Conservation (phyloP, 208 protist species). For the Angomonas deanei region DNA sequence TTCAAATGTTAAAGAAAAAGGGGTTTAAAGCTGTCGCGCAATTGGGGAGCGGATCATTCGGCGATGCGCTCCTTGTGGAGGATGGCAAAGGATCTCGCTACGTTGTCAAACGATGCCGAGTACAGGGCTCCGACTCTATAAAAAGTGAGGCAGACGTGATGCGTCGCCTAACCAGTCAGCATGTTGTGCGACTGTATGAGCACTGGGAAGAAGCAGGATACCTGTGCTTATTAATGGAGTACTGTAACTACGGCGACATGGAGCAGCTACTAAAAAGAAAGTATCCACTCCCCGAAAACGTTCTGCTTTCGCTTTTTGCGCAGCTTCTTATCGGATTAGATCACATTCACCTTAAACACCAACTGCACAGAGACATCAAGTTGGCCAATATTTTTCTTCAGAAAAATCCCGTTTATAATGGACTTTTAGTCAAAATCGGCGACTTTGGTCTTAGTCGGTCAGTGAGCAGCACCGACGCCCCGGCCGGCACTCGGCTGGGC, state of each 20-base stretch:
- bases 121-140: neutral
- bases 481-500: slow-evolving; percentile 32
- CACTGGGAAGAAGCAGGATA: slow-evolving; percentile 43
- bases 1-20: neutral
- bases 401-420: neutral
- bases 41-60: slow-evolving; percentile 30
- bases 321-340: slow-evolving; percentile 69
- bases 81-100: slow-evolving; percentile 7
- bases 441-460: slow-evolving; percentile 61
- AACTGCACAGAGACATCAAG: slow-evolving; percentile 62
- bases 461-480: slow-evolving; percentile 23
- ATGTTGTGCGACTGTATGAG: slow-evolving; percentile 47
- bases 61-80: slow-evolving; percentile 34
- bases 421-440: slow-evolving; percentile 53
- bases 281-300: slow-evolving; percentile 39
- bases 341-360: slow-evolving; percentile 60
- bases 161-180: slow-evolving; percentile 34
- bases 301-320: slow-evolving; percentile 41
- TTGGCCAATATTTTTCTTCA: slow-evolving; percentile 50
- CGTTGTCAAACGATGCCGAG: slow-evolving; percentile 60
- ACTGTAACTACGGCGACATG: slow-evolving; percentile 64
- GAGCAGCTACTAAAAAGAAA: slow-evolving; percentile 19
- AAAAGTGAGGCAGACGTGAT: slow-evolving; percentile 44
- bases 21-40: neutral
- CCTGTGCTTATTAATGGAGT: slow-evolving; percentile 69